Base-by-base conservation (phyloP, 306 rosid genomes). In the Luffa acutangula region DNA sequence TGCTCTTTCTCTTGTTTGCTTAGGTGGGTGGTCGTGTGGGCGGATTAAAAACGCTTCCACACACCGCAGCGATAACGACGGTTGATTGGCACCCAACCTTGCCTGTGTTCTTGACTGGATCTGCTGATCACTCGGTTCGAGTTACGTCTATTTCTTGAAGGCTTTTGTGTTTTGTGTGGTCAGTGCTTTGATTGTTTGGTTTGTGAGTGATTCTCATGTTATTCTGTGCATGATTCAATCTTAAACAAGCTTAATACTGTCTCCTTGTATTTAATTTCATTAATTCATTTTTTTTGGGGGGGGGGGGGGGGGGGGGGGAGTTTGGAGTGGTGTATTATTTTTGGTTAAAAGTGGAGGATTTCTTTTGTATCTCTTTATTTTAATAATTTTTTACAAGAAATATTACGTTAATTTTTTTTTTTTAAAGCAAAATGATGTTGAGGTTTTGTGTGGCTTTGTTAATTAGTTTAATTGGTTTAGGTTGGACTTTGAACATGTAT, bases 41-140 rank as follows among this genome's bases (percentile, higher is more conserved):
- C 84, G 96, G 98, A 67, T 83, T 91, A 88, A 89, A 86, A 87
- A 91, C 97, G 39, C 97, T 92, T 77, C 84, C 98, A 48, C 98
- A 94, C 81, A 83, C 85, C 73, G 93, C 95, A 78, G 87, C 90
- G 17, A 82, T 94, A 85, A 91, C 98, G 37, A 88, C 98, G 9
- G 97, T 94, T 41, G 98, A 92, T 87, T 94, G 98, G 98, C 98
- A 92, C 87, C 98, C 97, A 0, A 94, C 93, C 1, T 78, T 89
- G 84, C 97, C 98, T 45, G 85, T 94, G 82, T 94, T 87, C 84
- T 84, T 94, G 87, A 92, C 97, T 31, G 98, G 97, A 81, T 94
- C 98, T 20, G 97, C 98, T 14, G 97, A 94, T 76, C 93, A 94
- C 85, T 92, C 97, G 2, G 97, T 94, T 36, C 89, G 93, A 49